These are phyloP conservation scores for Dittrichia graveolens DNA, from an alignment of 129 eudicot species.

Conservation along the genomic window DNA sequence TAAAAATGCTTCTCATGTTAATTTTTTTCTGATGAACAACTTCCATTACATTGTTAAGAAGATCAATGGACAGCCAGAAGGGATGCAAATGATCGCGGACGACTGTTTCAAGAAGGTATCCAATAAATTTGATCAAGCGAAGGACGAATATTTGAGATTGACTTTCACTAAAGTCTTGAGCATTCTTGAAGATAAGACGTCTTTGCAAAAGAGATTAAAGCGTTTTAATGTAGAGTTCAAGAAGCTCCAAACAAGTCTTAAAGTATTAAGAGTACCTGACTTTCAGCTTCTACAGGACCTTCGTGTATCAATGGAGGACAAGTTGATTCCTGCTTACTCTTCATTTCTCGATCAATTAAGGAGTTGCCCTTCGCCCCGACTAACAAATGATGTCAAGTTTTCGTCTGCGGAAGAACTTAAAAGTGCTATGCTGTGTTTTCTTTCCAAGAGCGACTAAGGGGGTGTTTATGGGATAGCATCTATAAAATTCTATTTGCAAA, in stretches of 20 bases:
- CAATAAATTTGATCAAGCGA: background rate
- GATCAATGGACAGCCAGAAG: conserved; percentile 1
- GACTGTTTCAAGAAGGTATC: background rate
- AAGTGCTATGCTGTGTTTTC: background rate
- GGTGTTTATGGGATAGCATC: too few species aligned
- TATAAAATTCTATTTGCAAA: too few species aligned
- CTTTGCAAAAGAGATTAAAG: background rate
- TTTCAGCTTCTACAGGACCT: conserved; percentile 4
- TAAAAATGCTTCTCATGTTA: background rate
- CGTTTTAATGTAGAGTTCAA: conserved; percentile 8
- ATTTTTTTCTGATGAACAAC: conserved; percentile 15
- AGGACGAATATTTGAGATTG: conserved; percentile 4
- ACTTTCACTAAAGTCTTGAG: background rate
- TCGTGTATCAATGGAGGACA: background rate
- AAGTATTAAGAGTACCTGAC: background rate
- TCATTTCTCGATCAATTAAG: background rate
- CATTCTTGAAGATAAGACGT: background rate
- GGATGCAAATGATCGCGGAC: conserved; percentile 1
- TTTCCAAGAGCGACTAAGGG: background rate
- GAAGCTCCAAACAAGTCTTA: background rate
- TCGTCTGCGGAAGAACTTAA: conserved; percentile 7
- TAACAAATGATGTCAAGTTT: background rate
- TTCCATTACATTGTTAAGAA: conserved; percentile 1
- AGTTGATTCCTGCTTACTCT: background rate
- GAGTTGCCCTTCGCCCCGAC: too few species aligned